Evolutionary conservation across 208 protist species (phyloP), one percentile per base, ranked within the genome.

Genomic region (Leishmania aethiopica): DNA sequence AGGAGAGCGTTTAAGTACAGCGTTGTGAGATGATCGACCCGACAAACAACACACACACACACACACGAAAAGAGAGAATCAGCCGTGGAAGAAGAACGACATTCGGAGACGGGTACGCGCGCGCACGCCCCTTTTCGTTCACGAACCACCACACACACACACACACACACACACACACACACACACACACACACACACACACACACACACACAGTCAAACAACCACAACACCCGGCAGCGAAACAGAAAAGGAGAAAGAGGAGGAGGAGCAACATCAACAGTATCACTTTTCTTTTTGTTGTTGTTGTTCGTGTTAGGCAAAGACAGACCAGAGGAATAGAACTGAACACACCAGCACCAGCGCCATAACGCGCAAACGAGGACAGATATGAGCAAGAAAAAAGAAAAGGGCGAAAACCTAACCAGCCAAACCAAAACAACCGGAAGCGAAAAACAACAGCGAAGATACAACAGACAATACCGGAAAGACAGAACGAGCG

Each of bases 31-130:
- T 42, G 40, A 64, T 32, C 75, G 40, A 80, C 62, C 67, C 11
- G 57, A 76, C 77, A 57, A 81, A 70, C 22, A 75, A 59, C 51
- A 40, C 45, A 77, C 49, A n/a, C 47, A 77, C 73, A 64, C 59
- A 22, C 75, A 42, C 40, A 42, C 81, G 35, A 79, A 69, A n/a
- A 45, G 17, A 40, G 45, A 28, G 22, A 32, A 11, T 28, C 19
- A 51, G 17, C 3, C 3, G 45, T 2, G 45, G 2, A 15, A 5
- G 10, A 60, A 22, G 47, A 77, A 55, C 62, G 66, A 71, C n/a
- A 69, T n/a, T 40, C 37, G 42, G 59, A 78, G 15, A 55, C 37
- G 25, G 32, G 62, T 40, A 11, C n/a, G 59, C 59, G 59, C 28
- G 49, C 35, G 62, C 74, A 49, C 67, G 28, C 15, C 7, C 55